Conservation (phyloP, 495 filamentous ascomycete genomes). For the Cairneyella variabilis region DNA sequence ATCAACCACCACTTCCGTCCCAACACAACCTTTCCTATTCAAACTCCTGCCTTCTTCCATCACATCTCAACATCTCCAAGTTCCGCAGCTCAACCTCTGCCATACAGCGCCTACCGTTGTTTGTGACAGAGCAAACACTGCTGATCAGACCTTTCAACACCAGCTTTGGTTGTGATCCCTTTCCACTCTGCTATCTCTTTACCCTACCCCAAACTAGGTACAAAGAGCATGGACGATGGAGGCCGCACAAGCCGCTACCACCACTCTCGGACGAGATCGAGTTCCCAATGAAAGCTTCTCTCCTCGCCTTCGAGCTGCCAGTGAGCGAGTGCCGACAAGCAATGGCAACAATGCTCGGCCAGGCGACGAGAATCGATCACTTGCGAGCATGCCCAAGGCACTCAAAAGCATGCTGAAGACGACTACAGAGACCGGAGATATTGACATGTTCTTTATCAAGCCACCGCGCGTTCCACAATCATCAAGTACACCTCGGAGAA, state of each 20-base stretch:
- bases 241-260: background rate
- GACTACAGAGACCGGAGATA: slow-evolving; percentile 65
- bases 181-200: too few relatives aligned
- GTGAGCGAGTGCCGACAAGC: background rate
- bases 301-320: slow-evolving; percentile 1
- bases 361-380: slow-evolving; percentile 1
- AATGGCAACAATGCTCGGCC: background rate
- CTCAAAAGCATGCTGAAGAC: slow-evolving; percentile 64
- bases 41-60: too few relatives aligned
- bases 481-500: slow-evolving; percentile 19
- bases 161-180: too few relatives aligned
- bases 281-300: slow-evolving; percentile 2
- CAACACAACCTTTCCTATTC: too few relatives aligned
- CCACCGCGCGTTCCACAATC: slow-evolving; percentile 39
- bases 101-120: too few relatives aligned
- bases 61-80: too few relatives aligned
- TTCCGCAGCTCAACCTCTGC: too few relatives aligned
- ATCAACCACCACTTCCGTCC: too few relatives aligned
- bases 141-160: too few relatives aligned
- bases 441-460: slow-evolving; percentile 56
- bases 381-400: slow-evolving; percentile 27
- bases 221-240: slow-evolving; percentile 21
- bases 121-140: too few relatives aligned
- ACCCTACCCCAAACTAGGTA: too few relatives aligned
- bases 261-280: slow-evolving; percentile 3